Evolutionary conservation across 495 filamentous ascomycete genomes (phyloP), one percentile per base, ranked within the genome.

Genomic region (Xylaria intraflava): DNA sequence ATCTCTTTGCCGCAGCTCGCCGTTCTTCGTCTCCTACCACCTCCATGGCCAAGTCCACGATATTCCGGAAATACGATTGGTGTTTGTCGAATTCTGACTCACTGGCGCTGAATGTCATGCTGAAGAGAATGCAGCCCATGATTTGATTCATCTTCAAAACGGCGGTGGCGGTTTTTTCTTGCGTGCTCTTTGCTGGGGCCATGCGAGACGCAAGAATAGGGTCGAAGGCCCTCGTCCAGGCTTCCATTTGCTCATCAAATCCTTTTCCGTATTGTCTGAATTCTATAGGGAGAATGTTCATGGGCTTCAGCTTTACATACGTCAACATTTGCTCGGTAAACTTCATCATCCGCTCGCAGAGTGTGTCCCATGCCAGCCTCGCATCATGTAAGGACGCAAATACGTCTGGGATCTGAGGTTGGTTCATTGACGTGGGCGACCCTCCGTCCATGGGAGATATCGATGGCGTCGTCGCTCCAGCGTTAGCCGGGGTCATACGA

Each of bases 91-190:
- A 78, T 31, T 72, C 68, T 52, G 69, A 66, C 50, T 78, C 75
- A 52, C 61, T 73, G 46, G 71, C 68, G 54, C 66, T 71, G 57
- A 77, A 81, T 5, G 69, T 75, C 76, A 78, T 79, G n/a, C 73
- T 65, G 50, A 79, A 78, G 44, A 81, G 64, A 42, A 81, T 68
- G 20, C 69, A 57, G 41, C 66, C 69, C 74, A 78, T 81, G 43
- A 78, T 64, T 39, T 79, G 76, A 36, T 71, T 74, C 75, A 79
- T 79, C 55, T 79, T 79, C 2, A 81, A 65, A 20, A 77, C 75
- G 10, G 76, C 69, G 50, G 79, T 78, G 44, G 70, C 76, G 0
- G 74, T 75, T 46, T 78, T 78, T 51, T 78, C 78, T 43, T 78
- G 77, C 50, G 71, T 77, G 42, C 65, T 75, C 26, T 76, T 70